Evolutionary conservation across 805 yeast genomes (phyloP).

Genomic region (Debaryomyces maramus): DNA sequence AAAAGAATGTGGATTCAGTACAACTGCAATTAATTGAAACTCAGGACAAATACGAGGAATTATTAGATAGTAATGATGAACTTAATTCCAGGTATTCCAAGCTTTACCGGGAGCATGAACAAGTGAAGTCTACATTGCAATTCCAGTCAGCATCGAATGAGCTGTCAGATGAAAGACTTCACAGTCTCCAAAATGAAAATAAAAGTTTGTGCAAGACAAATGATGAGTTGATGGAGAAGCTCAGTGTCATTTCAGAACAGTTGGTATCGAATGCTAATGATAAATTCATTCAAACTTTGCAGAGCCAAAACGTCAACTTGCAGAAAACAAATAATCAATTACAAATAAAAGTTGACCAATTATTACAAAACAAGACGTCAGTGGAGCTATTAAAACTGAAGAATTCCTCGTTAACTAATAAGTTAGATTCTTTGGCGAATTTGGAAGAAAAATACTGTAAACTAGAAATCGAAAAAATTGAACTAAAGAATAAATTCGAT

Average conservation of each 20-base stretch:
- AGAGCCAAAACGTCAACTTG: constrained; percentile 31
- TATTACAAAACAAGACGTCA: constrained; percentile 48
- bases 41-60: constrained; percentile 4
- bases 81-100: constrained; percentile 17
- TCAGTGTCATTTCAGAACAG: constrained; percentile 16
- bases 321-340: constrained; percentile 53
- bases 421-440: constrained; percentile 37
- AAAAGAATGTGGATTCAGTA: constrained; percentile 17
- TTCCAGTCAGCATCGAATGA: constrained; percentile 33
- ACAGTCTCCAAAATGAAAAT: constrained; percentile 24
- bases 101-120: constrained; percentile 28
- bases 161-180: constrained; percentile 40
- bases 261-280: constrained; percentile 5
- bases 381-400: constrained; percentile 58
- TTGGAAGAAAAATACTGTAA: constrained; percentile 48
- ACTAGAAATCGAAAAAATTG: constrained; percentile 50
- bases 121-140: constrained; percentile 35
- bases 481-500: constrained; percentile 47
- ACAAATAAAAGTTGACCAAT: constrained; percentile 53
- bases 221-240: constrained; percentile 26
- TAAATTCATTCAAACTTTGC: constrained; percentile 18
- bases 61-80: constrained; percentile 16
- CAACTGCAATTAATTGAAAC: constrained; percentile 15
- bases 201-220: constrained; percentile 21
- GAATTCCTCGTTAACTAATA: constrained; percentile 41